Percentiles rank a stretch among this genome's conserved stretches.
Conservation (phyloP, 2,329 filamentous ascomycete species). For the Lasiodiplodia sp. region DNA sequence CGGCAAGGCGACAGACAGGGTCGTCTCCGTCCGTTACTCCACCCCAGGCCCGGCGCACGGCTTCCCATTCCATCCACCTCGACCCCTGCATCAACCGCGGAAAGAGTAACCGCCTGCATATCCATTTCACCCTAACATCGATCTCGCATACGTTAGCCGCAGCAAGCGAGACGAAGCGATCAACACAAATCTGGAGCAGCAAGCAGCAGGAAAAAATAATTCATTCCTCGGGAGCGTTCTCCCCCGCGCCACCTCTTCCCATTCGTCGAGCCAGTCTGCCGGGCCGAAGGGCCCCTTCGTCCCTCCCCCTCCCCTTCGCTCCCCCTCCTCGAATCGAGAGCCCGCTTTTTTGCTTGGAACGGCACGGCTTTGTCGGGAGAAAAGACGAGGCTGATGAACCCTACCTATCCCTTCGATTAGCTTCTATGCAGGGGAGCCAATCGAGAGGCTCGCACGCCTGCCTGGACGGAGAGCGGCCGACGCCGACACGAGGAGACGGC, state of each 20-base stretch:
- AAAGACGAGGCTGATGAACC: constrained; percentile 8
- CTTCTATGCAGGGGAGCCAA: constrained; percentile 12
- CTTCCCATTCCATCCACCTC: too few relatives aligned
- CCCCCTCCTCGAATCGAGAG: constrained; percentile 2
- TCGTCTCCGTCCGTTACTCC: too few relatives aligned
- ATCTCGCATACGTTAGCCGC: constrained; percentile 23
- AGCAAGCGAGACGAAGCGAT: constrained; percentile 25
- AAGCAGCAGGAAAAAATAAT: neutral
- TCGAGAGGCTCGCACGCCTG: neutral
- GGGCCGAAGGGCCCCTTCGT: neutral
- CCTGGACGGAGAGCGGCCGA: neutral
- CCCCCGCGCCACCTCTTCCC: constrained; percentile 20
- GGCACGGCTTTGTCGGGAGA: constrained; percentile 9
- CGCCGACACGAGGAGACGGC: neutral
- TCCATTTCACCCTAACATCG: constrained; percentile 13
- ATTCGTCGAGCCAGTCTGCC: constrained; percentile 3
- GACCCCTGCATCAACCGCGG: constrained; percentile 11
- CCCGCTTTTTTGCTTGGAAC: neutral
- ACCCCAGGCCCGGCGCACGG: too few relatives aligned
- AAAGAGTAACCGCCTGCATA: constrained; percentile 20
- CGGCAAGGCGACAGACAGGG: neutral
- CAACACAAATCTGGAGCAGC: constrained; percentile 9
- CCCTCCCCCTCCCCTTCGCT: neutral
- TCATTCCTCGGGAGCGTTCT: neutral
- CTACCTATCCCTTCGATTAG: neutral